phyloP scores from a whole-genome alignment of 495 filamentous ascomycete genomes.

The Penicillium waksmanii region DNA sequence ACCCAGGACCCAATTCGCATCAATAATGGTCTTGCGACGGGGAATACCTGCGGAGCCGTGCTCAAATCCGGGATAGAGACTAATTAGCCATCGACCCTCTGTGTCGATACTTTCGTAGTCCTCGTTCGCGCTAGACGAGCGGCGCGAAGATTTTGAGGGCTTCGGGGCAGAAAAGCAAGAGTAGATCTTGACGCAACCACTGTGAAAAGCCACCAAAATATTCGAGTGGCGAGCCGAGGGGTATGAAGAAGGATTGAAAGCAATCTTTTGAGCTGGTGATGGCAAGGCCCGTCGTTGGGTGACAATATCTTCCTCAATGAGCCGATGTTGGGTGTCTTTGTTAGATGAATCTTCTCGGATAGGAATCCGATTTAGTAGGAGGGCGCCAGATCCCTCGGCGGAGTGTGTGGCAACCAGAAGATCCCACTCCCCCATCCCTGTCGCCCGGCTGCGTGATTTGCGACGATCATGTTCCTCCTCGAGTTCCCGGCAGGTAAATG shows the following conservation, averaged over 20 bases:
- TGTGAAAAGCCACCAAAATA: constrained; percentile 68
- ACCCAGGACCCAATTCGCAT: constrained; percentile 80
- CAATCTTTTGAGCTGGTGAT: constrained; percentile 64
- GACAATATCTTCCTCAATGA: constrained; percentile 49
- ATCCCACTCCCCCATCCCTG: constrained; percentile 47
- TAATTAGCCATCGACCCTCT: constrained; percentile 64
- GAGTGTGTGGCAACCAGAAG: constrained; percentile 66
- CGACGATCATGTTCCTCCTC: constrained; percentile 32
- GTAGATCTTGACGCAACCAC: constrained; percentile 71
- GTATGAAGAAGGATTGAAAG: constrained; percentile 71
- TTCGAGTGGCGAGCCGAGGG: constrained; percentile 60
- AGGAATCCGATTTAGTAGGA: constrained; percentile 59
- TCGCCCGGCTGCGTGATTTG: constrained; percentile 33
- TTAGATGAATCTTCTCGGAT: constrained; percentile 36
- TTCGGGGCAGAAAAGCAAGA: constrained; percentile 47
- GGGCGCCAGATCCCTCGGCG: constrained; percentile 64
- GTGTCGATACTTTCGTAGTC: constrained; percentile 39
- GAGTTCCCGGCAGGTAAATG: constrained; percentile 57
- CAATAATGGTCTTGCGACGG: constrained; percentile 75
- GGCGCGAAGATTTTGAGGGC: constrained; percentile 29
- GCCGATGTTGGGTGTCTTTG: constrained; percentile 27
- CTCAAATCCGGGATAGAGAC: constrained; percentile 70
- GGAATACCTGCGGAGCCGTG: constrained; percentile 39
- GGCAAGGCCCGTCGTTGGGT: constrained; percentile 68
- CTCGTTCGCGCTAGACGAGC: constrained; percentile 30